Percentiles rank a stretch among this genome's conserved stretches.
phyloP scores from a whole-genome alignment of 768 basidiomycete genomes.

The Tulasnella sp. region DNA sequence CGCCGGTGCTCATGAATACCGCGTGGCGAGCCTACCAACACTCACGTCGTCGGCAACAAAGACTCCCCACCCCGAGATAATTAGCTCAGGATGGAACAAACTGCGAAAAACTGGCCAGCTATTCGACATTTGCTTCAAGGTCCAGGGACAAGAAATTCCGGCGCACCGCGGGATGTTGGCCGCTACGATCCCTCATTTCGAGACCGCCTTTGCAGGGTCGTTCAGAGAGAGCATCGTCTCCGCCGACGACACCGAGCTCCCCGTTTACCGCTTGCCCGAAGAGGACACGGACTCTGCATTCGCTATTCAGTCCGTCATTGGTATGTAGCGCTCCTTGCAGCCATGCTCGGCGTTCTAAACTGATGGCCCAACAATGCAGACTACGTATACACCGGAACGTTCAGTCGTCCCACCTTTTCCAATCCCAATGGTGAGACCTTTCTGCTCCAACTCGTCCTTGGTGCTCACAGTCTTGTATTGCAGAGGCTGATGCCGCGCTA shows the following conservation, averaged over 20 bases:
- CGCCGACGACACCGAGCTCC: background rate
- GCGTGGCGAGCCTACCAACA: background rate
- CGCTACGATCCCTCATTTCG: background rate
- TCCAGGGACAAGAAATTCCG: background rate
- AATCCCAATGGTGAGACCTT: background rate
- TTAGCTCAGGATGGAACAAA: background rate
- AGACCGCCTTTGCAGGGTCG: background rate
- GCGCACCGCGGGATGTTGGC: constrained; percentile 9
- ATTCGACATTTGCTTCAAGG: background rate
- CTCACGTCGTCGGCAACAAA: background rate
- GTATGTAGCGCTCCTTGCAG: background rate
- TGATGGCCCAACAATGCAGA: background rate
- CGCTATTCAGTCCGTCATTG: background rate
- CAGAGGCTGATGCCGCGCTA: background rate
- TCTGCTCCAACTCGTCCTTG: background rate
- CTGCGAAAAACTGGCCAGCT: background rate
- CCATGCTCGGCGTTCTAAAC: background rate
- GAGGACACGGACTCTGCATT: background rate
- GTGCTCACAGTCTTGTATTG: background rate
- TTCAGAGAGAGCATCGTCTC: background rate
- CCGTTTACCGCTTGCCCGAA: background rate
- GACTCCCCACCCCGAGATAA: background rate
- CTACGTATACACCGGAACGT: background rate
- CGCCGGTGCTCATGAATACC: background rate
- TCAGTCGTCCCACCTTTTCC: background rate